Conservation (phyloP, 2,329 filamentous ascomycete genomes). For the Monosporascus sp. region DNA sequence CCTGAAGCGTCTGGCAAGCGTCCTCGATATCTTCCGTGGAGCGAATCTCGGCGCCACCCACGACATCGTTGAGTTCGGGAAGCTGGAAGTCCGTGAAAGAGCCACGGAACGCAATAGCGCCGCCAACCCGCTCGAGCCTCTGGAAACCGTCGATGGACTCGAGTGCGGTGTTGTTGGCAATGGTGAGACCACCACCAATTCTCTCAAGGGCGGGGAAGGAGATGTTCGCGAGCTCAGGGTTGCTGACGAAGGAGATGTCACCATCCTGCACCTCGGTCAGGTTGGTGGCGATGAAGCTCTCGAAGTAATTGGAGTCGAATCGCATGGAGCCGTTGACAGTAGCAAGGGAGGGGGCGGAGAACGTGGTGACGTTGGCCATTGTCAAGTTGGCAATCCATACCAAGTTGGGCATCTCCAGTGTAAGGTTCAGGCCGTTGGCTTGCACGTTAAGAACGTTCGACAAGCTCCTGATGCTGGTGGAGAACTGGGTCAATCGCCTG, state of each 20-base stretch:
- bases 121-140: slow-evolving; percentile 62
- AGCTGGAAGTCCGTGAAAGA: slow-evolving; percentile 71
- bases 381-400: slow-evolving; percentile 74
- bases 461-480: slow-evolving; percentile 73
- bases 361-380: slow-evolving; percentile 70
- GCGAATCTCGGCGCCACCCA: slow-evolving; percentile 65
- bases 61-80: slow-evolving; percentile 60
- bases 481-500: slow-evolving; percentile 67
- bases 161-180: slow-evolving; percentile 83
- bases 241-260: slow-evolving; percentile 58
- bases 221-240: slow-evolving; percentile 64
- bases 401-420: slow-evolving; percentile 72
- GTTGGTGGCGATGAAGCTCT: slow-evolving; percentile 58
- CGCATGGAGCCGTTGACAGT: slow-evolving; percentile 73
- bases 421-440: slow-evolving; percentile 71
- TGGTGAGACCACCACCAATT: slow-evolving; percentile 73
- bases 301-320: slow-evolving; percentile 75
- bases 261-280: slow-evolving; percentile 59
- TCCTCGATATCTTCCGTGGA: slow-evolving; percentile 56
- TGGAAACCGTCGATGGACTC: slow-evolving; percentile 60
- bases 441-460: slow-evolving; percentile 65
- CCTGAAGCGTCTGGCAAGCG: slow-evolving; percentile 50
- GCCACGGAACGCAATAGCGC: slow-evolving; percentile 80
- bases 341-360: slow-evolving; percentile 68
- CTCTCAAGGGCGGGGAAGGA: slow-evolving; percentile 62